phyloP scores from a whole-genome alignment of 73 alveolate genomes.

The Blepharisma stoltei region DNA sequence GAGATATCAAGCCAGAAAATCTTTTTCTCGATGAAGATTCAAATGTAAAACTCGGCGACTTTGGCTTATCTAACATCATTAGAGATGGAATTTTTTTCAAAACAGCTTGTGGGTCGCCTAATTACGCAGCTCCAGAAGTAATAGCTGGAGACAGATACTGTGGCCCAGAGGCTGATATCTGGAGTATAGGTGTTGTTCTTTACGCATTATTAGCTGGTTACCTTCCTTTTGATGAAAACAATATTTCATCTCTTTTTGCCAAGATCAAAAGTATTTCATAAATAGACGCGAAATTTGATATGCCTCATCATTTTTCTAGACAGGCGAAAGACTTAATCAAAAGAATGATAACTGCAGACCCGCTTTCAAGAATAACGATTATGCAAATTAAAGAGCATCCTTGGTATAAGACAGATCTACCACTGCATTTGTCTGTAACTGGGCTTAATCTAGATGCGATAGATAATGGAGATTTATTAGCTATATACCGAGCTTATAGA shows the following conservation, averaged over 20 bases:
- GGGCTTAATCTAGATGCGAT: background rate
- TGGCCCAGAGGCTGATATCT: constrained; percentile 77
- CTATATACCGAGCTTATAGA: background rate
- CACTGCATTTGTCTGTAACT: constrained; percentile 25
- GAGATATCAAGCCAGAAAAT: constrained; percentile 82
- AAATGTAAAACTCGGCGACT: constrained; percentile 80
- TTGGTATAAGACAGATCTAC: constrained; percentile 49
- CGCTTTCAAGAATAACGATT: constrained; percentile 69
- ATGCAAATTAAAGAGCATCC: constrained; percentile 68
- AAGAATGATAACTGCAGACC: constrained; percentile 85
- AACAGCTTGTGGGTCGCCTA: constrained; percentile 94
- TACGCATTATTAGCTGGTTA: constrained; percentile 78
- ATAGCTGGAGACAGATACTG: constrained; percentile 74
- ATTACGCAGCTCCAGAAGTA: constrained; percentile 96
- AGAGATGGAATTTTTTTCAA: constrained; percentile 70
- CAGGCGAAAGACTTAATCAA: constrained; percentile 84
- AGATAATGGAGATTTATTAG: background rate
- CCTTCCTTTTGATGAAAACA: constrained; percentile 88
- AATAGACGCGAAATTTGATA: constrained; percentile 45
- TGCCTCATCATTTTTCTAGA: constrained; percentile 47
- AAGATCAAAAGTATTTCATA: constrained; percentile 50
- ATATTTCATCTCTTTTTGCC: constrained; percentile 63
- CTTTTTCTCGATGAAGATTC: constrained; percentile 64
- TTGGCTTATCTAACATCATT: constrained; percentile 69
- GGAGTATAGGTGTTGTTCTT: constrained; percentile 86